Conservation (phyloP, 306 rosid genomes). For the Boehmeria nivea region DNA sequence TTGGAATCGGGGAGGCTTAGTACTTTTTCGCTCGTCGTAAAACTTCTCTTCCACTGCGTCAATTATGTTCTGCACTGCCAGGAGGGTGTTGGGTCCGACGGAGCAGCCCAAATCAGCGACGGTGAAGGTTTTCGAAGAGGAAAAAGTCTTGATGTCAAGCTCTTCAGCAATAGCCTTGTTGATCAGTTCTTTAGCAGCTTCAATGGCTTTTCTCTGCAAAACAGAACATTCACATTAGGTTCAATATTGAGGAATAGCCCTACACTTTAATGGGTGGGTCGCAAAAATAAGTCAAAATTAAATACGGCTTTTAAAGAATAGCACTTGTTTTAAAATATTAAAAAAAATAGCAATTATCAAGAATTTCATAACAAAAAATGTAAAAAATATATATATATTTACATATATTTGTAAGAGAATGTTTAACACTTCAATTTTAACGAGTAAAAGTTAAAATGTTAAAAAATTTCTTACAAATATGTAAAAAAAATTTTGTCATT, state of each 20-base stretch:
- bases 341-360: too few species aligned
- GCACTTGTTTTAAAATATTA: too few species aligned
- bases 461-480: too few species aligned
- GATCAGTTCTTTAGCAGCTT: conserved; percentile 11
- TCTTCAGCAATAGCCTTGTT: conserved; percentile 13
- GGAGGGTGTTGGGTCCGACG: conserved; percentile 33
- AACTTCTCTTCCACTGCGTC: conserved; percentile 18
- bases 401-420: too few species aligned
- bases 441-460: too few species aligned
- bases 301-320: too few species aligned
- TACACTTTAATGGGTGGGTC: not conserved
- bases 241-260: not conserved
- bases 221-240: not conserved
- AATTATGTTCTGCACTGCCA: conserved; percentile 26
- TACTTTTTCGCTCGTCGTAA: not conserved
- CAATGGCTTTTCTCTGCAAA: conserved; percentile 3
- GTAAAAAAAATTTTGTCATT: too few species aligned
- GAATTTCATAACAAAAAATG: too few species aligned
- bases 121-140: conserved; percentile 14
- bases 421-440: too few species aligned
- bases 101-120: conserved; percentile 40
- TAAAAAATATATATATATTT: too few species aligned
- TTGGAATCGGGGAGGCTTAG: conserved; percentile 23
- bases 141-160: conserved; percentile 5
- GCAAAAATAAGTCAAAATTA: too few species aligned